Base-by-base conservation (phyloP, 2,329 filamentous ascomycete genomes). In the Xylariaceae sp. region DNA sequence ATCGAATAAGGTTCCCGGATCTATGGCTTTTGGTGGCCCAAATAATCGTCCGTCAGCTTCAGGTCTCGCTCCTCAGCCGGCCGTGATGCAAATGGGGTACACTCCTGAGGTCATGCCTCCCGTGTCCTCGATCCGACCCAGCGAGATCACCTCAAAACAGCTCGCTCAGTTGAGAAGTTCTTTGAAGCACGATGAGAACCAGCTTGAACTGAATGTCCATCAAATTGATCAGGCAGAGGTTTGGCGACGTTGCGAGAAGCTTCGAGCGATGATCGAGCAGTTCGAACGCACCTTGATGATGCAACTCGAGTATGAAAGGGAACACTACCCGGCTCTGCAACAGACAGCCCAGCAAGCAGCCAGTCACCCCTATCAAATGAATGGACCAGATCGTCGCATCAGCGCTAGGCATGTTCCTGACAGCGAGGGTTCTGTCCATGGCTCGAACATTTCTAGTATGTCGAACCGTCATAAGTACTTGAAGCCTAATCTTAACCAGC, bases 131-230 rank as follows among this genome's bases (percentile, higher is more conserved):
- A 86, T 86, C 62, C 78, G 78, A 18, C 79, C 78, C 3, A 86
- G 83, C 65, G 80, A 83, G n/a, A 83, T 86, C 64, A 85, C 82
- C 6, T 82, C 75, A 68, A 82, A 80, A 64, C 83, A 86, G 64
- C 78, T 86, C 53, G 76, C 79, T 18, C 72, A 74, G 48, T 76
- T 87, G 56, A 77, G 77, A 47, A 66, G 69, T n/a, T 77, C 78
- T n/a, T 74, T 87, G 60, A 82, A 79, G 66, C 80, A 80, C 59
- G 75, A 81, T 47, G 79, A 85, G 62, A 80, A 83, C 60, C 83
- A 87, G 64, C 71, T 87, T 50, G 77, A 79, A 55, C 85, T 82
- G 74, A 86, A 87, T 68, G 80, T 78, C 64, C 82, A 86, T 62
- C 83, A 86, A 64, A 83, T 86, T 62, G 83, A 87, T 59, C 82